A percentile compares a stretch with the other conserved stretches of the same genome.
Evolutionary conservation across 352 stramenopile species (phyloP).

Genomic region (Phytophthora crassamura): DNA sequence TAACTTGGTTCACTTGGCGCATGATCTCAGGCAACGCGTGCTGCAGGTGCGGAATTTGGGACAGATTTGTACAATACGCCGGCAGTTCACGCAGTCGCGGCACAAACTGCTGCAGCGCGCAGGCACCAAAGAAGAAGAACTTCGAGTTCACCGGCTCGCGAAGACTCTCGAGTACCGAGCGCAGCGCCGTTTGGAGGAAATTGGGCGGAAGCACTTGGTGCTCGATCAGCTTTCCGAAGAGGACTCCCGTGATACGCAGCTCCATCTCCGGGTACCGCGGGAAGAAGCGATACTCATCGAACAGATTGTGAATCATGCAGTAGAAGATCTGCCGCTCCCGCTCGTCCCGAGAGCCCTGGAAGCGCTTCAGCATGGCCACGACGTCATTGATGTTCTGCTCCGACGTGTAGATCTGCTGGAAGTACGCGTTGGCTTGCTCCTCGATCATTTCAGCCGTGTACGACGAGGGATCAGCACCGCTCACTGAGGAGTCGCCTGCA

Average conservation of each 20-base stretch:
- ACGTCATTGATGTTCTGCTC: conserved; percentile 98
- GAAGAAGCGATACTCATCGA: conserved; percentile 99
- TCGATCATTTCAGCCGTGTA: conserved; percentile 97
- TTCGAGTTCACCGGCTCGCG: conserved; percentile 97
- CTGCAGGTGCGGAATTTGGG: conserved; percentile 97
- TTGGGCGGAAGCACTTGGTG: conserved; percentile 98
- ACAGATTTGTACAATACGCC: conserved; percentile 98
- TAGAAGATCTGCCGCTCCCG: conserved; percentile 99
- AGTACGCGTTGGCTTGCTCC: conserved; percentile 98
- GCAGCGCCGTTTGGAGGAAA: conserved; percentile 97
- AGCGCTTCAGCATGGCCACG: conserved; percentile 98
- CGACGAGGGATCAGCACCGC: conserved; percentile 40
- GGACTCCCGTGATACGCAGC: conserved; percentile 97
- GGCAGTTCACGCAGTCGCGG: conserved; percentile 96
- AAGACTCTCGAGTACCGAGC: conserved; percentile 97
- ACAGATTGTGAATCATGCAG: conserved; percentile 99
- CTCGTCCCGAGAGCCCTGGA: conserved; percentile 95
- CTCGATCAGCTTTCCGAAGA: conserved; percentile 99
- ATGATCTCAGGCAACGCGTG: conserved; percentile 94
- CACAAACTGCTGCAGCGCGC: conserved; percentile 98
- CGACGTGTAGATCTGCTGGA: conserved; percentile 99
- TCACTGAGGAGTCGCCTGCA: conserved; percentile 27
- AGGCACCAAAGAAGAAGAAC: conserved; percentile 99
- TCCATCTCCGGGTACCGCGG: conserved; percentile 99
- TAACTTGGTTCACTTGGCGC: conserved; percentile 87